Base-by-base conservation (phyloP, 495 filamentous ascomycete genomes). In the Gamarada debralockiae region DNA sequence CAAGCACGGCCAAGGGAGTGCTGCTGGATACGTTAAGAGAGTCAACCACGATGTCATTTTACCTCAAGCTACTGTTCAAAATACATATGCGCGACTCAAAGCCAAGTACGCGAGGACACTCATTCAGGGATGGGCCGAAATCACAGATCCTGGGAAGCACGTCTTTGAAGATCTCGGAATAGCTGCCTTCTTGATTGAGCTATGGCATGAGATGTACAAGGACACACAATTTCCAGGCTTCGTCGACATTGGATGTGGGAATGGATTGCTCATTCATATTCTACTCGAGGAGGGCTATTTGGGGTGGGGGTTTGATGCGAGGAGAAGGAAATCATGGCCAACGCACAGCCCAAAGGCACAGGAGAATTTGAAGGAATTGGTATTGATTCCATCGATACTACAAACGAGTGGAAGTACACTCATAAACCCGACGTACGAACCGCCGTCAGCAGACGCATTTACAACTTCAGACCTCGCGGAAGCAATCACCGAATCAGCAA, bases 141-240 rank as follows among this genome's bases (percentile, higher is more conserved):
- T 75, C 40, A 96, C 92, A 2, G 90, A 96, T 64, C 88, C 91
- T 0, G 75, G 73, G 18, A 97, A 97, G 65, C 90, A 97, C 67
- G 89, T 97, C 7, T 96, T 95, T 66, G 93, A 97, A 65, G 92
- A 97, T 65, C 69, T 98, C 17, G 73, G 82, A n/a, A 95, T 97
- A 53, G 85, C 95, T 0, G 89, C 93, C 9, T 97, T 97, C 61
- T 69, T 98, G 34, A 86, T 97, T 25, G 92, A 96, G 74, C 74
- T 97, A 9, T 98, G 95, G 93, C 67, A 74, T 46, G 79, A 85
- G 53, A 93, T 96, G 84, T 97, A 97, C 62, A 52, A 65, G 42
- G 58, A 52, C 15, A 58, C 61, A 4, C 18, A 15, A 0, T 96
- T 96, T 60, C 89, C 89, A 1, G 90, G 92, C 4, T 98, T 98